Percentiles rank a stretch among this genome's conserved stretches.
Evolutionary conservation across 495 filamentous ascomycete genomes (phyloP).

Genomic region (Choiromyces venosus): DNA sequence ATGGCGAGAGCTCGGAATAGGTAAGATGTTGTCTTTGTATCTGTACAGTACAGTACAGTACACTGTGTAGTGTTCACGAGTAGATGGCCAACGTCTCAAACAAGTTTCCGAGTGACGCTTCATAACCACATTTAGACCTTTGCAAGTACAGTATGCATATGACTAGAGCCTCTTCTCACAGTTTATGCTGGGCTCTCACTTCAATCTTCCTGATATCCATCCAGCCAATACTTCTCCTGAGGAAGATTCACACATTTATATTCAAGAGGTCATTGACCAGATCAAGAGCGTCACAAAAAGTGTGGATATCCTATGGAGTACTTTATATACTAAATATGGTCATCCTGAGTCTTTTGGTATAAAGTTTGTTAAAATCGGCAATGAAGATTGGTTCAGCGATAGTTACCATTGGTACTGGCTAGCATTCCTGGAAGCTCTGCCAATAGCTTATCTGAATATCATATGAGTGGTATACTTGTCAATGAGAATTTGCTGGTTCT

Average conservation of each 20-base stretch:
- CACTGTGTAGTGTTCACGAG: too few species aligned
- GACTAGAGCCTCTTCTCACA: constrained; percentile 53
- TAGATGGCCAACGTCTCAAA: too few species aligned
- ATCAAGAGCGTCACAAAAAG: constrained; percentile 61
- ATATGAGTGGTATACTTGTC: too few species aligned
- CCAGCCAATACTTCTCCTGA: constrained; percentile 45
- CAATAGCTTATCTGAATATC: constrained; percentile 57
- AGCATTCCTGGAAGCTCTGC: constrained; percentile 54
- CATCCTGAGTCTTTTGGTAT: constrained; percentile 55
- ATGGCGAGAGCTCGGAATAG: too few species aligned
- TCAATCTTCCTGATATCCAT: constrained; percentile 47
- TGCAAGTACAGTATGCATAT: too few species aligned
- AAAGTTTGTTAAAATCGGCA: constrained; percentile 59
- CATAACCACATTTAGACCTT: too few species aligned
- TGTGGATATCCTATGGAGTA: constrained; percentile 53
- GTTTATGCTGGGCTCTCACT: constrained; percentile 60
- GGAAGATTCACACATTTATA: constrained; percentile 45
- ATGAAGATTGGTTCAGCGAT: constrained; percentile 58
- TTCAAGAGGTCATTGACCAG: constrained; percentile 61
- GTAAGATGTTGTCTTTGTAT: too few species aligned
- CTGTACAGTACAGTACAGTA: too few species aligned
- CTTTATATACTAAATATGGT: constrained; percentile 53
- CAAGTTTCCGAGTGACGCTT: too few species aligned
- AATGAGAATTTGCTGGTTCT: too few species aligned
- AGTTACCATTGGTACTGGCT: constrained; percentile 58